Base-by-base conservation (phyloP, 768 basidiomycete species). In the Mycena metata region DNA sequence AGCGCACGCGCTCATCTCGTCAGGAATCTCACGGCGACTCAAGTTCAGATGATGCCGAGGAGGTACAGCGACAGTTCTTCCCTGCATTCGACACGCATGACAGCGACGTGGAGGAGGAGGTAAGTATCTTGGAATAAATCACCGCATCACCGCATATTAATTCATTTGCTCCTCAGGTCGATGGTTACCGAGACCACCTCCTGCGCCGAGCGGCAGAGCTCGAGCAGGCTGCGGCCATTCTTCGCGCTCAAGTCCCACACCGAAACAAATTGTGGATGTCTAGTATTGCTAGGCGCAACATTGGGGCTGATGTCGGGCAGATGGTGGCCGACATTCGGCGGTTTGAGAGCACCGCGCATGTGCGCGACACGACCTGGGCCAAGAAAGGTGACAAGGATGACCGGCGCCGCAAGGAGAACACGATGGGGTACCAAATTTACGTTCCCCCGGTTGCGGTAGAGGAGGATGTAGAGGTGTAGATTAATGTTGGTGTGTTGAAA, bases 351-450 rank as follows among this genome's bases (percentile, higher is more conserved):
- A 58, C 42, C 24, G 24, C 42, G 5, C 57, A 39, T 10, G 21
- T 26, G 12, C 42, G 57, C 17, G 57, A 58, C 16, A 58, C 57
- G 8, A 58, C 57, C 10, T 58, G 57, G 57, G 57, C 57, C 35
- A 42, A 24, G 24, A 58, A 58, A 12, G 57, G 57, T 24, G 57
- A 58, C 43, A 58, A 58, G 39, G 23, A 58, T 1, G 17, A 21
- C 19, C 24, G 26, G 10, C 41, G 23, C 24, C 43, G 26, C 13
- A 33, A 30, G 23, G 41, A 30, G 24, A 58, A 58, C 26, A 58
- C 42, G 5, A 43, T 45, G 57, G 57, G 57, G 17, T 41, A 55
- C 21, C 54, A 55, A 55, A 41, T 55, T 55, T 30, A 30, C 6
- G 30, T 30, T 30, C 30, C 30, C 30, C 30, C 30, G 30, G 6